These are phyloP conservation scores for Kazachstania sp. DNA, from an alignment of 1,139 yeast genomes.

Conservation along the genomic window DNA sequence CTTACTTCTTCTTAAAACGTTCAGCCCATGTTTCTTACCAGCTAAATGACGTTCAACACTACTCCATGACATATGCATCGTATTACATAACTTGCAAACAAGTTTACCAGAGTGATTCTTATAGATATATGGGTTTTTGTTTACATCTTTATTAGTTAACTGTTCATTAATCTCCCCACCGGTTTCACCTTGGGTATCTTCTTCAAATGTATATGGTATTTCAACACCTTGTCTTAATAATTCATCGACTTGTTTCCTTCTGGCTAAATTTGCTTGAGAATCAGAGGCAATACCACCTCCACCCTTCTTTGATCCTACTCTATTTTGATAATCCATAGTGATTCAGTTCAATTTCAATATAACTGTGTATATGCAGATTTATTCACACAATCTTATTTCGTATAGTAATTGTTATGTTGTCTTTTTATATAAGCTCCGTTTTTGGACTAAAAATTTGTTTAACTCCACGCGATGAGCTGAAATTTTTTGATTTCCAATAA, in stretches of 20 bases:
- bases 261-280: slow-evolving; percentile 49
- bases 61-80: slow-evolving; percentile 53
- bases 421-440: no score
- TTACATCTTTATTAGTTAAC: slow-evolving; percentile 9
- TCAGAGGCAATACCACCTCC: slow-evolving; percentile 57
- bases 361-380: no score
- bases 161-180: slow-evolving; percentile 24
- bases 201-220: slow-evolving; percentile 43
- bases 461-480: neutral
- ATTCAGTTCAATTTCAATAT: no score
- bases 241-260: slow-evolving; percentile 48
- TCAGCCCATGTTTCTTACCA: slow-evolving; percentile 54
- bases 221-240: slow-evolving; percentile 34
- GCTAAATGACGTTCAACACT: slow-evolving; percentile 53
- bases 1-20: slow-evolving; percentile 41
- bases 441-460: neutral
- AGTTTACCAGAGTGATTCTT: slow-evolving; percentile 52
- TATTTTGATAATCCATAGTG: slow-evolving; percentile 37
- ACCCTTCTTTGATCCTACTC: slow-evolving; percentile 43
- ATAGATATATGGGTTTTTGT: slow-evolving; percentile 56
- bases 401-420: no score
- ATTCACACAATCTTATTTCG: no score
- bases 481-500: neutral
- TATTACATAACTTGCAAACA: slow-evolving; percentile 58
- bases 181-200: slow-evolving; percentile 33